These are phyloP conservation scores for Lathyrus tuberosus DNA, from an alignment of 306 rosid genomes.

Conservation along the genomic window DNA sequence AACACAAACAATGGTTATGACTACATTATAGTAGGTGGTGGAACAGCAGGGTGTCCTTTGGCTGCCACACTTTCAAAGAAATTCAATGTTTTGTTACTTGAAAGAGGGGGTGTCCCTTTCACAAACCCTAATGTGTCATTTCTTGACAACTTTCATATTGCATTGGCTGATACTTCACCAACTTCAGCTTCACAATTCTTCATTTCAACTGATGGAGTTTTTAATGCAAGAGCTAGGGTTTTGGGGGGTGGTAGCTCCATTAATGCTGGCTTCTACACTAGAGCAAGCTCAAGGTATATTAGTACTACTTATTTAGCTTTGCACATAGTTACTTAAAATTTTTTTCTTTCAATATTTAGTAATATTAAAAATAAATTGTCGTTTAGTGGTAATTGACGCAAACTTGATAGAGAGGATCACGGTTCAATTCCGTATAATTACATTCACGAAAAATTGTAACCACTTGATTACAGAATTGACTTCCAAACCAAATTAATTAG, in stretches of 20 bases:
- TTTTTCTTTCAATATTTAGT: no score
- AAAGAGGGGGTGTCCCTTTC: conserved; percentile 90
- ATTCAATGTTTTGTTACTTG: conserved; percentile 72
- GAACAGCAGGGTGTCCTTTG: conserved; percentile 93
- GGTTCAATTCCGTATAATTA: no score
- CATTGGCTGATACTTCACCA: conserved; percentile 75
- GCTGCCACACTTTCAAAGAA: conserved; percentile 87
- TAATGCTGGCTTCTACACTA: conserved; percentile 95
- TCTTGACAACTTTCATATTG: conserved; percentile 68
- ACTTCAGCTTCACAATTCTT: conserved; percentile 81
- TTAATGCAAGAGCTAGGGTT: conserved; percentile 77
- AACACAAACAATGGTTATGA: conserved; percentile 52
- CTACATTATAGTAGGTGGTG: conserved; percentile 92
- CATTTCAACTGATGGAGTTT: conserved; percentile 80
- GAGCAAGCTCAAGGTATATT: conserved; percentile 70
- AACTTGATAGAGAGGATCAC: no score
- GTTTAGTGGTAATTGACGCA: no score
- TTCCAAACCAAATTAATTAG: no score
- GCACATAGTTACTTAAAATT: no score
- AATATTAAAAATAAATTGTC: no score
- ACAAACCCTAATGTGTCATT: conserved; percentile 74
- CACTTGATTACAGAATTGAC: no score
- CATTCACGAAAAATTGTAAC: no score
- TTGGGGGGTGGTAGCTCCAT: conserved; percentile 83
- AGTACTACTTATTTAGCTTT: no score